Conservation (phyloP, 345 rosid genomes). For the Noccaea bulbosa region DNA sequence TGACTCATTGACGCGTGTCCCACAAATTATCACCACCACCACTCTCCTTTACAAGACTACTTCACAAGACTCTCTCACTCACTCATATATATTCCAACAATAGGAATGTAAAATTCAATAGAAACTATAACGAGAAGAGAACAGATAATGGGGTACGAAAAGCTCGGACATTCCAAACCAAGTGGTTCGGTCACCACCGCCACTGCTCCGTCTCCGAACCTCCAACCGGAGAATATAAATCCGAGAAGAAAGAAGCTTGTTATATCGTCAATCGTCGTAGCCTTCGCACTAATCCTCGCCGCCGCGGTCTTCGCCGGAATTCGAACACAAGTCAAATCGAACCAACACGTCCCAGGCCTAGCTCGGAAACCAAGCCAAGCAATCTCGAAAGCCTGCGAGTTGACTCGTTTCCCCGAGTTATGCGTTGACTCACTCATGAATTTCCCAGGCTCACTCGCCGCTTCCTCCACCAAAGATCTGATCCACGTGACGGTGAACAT, state of each 20-base stretch:
- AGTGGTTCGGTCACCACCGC: conserved; percentile 36
- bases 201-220: conserved; percentile 8
- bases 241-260: conserved; percentile 46
- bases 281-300: conserved; percentile 54
- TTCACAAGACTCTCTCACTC: conserved; percentile 6
- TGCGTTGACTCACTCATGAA: conserved; percentile 72
- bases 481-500: conserved; percentile 93
- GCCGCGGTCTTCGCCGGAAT: conserved; percentile 63
- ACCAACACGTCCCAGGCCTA: conserved; percentile 20
- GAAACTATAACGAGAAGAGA: neutral
- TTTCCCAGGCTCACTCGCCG: conserved; percentile 67
- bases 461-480: conserved; percentile 62
- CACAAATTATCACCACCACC: conserved; percentile 33
- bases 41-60: conserved; percentile 14
- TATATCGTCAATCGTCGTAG: conserved; percentile 50
- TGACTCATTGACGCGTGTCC: conserved; percentile 36
- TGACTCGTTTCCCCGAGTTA: conserved; percentile 64
- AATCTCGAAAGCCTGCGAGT: conserved; percentile 66
- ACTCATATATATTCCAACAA: conserved; percentile 25
- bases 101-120: conserved; percentile 7
- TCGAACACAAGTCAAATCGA: conserved; percentile 36
- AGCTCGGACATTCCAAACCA: conserved; percentile 49
- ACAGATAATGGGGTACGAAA: conserved; percentile 56
- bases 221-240: neutral
- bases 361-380: conserved; percentile 74